Percentiles rank a stretch among this genome's conserved stretches.
Conservation (phyloP, 441 rosid genomes). For the Dalechampia spathulata region DNA sequence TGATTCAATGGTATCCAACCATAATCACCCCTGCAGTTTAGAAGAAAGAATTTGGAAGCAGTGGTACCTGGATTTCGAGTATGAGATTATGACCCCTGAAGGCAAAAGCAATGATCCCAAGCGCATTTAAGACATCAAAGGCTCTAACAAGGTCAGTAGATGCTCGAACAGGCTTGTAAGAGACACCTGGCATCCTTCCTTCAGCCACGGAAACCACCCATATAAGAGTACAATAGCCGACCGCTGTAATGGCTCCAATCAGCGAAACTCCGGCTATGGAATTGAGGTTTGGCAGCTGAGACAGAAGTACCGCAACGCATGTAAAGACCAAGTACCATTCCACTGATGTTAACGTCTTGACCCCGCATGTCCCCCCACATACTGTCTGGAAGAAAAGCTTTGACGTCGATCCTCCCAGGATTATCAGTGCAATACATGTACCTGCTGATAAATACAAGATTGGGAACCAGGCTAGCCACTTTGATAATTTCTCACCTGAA, state of each 20-base stretch:
- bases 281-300: conserved; percentile 86
- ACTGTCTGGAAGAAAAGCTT: conserved; percentile 40
- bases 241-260: conserved; percentile 53
- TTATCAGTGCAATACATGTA: conserved; percentile 55
- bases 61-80: conserved; percentile 81
- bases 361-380: conserved; percentile 45
- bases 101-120: conserved; percentile 73
- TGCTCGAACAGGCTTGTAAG: conserved; percentile 32
- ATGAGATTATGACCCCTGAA: conserved; percentile 84
- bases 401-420: conserved; percentile 59
- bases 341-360: conserved; percentile 38
- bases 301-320: conserved; percentile 42
- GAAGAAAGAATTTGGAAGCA: too few relatives aligned
- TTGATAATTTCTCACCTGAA: conserved; percentile 58
- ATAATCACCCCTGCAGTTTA: too few relatives aligned
- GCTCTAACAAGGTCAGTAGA: conserved; percentile 16
- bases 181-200: conserved; percentile 43
- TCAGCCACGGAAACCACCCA: conserved; percentile 60
- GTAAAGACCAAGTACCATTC: conserved; percentile 78
- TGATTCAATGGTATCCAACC: too few relatives aligned
- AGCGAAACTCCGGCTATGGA: conserved; percentile 75
- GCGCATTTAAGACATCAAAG: conserved; percentile 47
- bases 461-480: conserved; percentile 53
- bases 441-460: conserved; percentile 75
- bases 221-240: conserved; percentile 55